Evolutionary conservation across 345 rosid species (phyloP).

Genomic region (Arabis hirsuta): DNA sequence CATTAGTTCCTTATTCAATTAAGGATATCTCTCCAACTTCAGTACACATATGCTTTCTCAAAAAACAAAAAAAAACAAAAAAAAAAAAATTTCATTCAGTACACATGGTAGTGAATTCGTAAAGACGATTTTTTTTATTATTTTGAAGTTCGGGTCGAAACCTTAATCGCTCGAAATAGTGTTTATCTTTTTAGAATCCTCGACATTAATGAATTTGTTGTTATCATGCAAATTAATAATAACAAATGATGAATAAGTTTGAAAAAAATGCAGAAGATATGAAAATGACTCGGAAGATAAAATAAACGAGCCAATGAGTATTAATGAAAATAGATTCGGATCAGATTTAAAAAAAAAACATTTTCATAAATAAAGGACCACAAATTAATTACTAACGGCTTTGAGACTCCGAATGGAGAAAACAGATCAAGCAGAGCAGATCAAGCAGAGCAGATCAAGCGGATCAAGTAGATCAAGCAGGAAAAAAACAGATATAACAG

Average conservation of each 20-base stretch:
- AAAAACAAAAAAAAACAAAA: too few relatives aligned
- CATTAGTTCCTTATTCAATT: background rate
- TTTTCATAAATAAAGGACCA: conserved; percentile 10
- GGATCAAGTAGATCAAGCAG: too few relatives aligned
- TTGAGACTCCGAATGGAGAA: too few relatives aligned
- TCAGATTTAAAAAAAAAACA: background rate
- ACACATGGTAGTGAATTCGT: background rate
- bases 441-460: too few relatives aligned
- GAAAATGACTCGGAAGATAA: conserved; percentile 14
- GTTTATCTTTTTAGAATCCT: background rate
- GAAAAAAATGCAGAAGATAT: conserved; percentile 8
- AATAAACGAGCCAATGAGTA: conserved; percentile 10
- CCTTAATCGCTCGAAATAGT: too few relatives aligned
- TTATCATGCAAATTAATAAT: background rate
- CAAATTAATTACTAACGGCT: background rate
- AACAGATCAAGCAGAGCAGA: too few relatives aligned
- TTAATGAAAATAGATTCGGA: background rate
- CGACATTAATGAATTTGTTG: conserved; percentile 19
- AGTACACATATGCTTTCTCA: background rate
- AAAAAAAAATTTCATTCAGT: background rate
- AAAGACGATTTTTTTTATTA: background rate
- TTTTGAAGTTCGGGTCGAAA: too few relatives aligned
- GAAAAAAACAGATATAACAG: too few relatives aligned
- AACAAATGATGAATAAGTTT: background rate
- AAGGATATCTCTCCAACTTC: background rate